A percentile compares a stretch with the other conserved stretches of the same genome.
phyloP scores from a whole-genome alignment of 1,284 basidiomycete species.

The Cryptococcus amylolentus region DNA sequence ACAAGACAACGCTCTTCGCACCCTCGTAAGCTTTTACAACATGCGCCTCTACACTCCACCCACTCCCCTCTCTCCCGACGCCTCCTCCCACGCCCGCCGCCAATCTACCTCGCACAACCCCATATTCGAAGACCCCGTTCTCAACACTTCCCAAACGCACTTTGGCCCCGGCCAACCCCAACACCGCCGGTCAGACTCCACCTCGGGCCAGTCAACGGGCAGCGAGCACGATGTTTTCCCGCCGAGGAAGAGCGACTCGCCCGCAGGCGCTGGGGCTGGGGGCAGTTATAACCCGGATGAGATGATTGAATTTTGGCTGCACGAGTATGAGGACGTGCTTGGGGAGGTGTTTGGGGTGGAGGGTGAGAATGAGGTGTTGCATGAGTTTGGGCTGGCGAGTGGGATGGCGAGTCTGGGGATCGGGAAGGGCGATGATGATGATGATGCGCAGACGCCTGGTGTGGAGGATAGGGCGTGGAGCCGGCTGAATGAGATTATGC shows the following conservation, averaged over 20 bases:
- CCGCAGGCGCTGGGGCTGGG: conserved; percentile 7
- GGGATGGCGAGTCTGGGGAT: neutral
- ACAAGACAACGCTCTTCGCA: conserved; percentile 92
- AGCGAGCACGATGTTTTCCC: conserved; percentile 54
- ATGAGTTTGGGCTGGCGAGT: conserved; percentile 12
- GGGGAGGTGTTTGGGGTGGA: conserved; percentile 53
- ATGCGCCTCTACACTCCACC: conserved; percentile 40
- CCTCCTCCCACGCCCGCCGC: conserved; percentile 12
- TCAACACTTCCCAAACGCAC: conserved; percentile 7
- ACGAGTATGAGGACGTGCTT: conserved; percentile 56
- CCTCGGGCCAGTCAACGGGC: neutral
- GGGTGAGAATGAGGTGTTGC: conserved; percentile 23
- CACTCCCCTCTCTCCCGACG: conserved; percentile 23
- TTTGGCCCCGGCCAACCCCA: neutral
- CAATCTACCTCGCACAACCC: conserved; percentile 26
- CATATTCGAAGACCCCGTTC: conserved; percentile 27
- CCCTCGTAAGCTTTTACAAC: conserved; percentile 83
- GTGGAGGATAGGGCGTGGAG: conserved; percentile 42
- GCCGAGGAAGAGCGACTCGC: conserved; percentile 42
- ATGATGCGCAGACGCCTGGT: conserved; percentile 1
- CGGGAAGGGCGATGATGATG: conserved; percentile 2
- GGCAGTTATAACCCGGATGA: conserved; percentile 53
- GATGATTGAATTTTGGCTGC: conserved; percentile 54
- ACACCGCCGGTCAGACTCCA: conserved; percentile 1
- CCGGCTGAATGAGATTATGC: conserved; percentile 42